phyloP scores from a whole-genome alignment of 306 rosid species.

The Cicer pinnatifidum region DNA sequence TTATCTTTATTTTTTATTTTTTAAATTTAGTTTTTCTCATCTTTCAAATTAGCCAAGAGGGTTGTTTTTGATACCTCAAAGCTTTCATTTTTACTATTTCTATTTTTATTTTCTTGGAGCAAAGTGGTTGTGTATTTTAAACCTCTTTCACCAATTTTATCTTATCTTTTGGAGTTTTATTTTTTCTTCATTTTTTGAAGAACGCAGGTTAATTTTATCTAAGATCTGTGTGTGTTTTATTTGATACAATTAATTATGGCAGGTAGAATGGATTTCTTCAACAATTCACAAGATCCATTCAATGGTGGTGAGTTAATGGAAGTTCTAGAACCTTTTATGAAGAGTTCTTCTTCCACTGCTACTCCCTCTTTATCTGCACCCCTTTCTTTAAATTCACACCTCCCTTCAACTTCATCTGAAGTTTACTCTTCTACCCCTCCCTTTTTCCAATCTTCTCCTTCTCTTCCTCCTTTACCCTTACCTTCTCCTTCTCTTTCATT shows the following conservation, averaged over 20 bases:
- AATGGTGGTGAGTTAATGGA: constrained; percentile 93
- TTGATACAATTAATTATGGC: constrained; percentile 50
- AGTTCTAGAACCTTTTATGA: constrained; percentile 94
- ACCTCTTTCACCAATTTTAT: constrained; percentile 58
- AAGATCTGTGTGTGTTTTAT: constrained; percentile 38
- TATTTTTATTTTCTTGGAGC: neutral
- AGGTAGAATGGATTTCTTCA: constrained; percentile 67
- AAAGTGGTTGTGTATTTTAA: constrained; percentile 82
- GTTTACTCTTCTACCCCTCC: constrained; percentile 37
- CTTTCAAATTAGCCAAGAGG: constrained; percentile 60
- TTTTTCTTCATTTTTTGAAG: constrained; percentile 37
- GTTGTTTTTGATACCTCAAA: constrained; percentile 75
- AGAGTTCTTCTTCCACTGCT: constrained; percentile 57
- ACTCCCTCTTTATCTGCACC: neutral
- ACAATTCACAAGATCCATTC: constrained; percentile 51
- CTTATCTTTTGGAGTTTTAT: neutral
- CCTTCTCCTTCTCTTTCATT: constrained; percentile 28
- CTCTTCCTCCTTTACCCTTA: constrained; percentile 34
- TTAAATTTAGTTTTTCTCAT: neutral
- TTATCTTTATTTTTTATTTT: neutral
- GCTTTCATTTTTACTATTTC: constrained; percentile 35
- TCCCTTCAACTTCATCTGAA: constrained; percentile 29
- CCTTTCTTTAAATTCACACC: constrained; percentile 36
- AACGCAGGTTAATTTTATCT: constrained; percentile 54
- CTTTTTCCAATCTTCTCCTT: constrained; percentile 6